Evolutionary conservation across 2,329 filamentous ascomycete genomes (phyloP), one percentile per base, ranked within the genome.

Genomic region (Colletotrichum musae): DNA sequence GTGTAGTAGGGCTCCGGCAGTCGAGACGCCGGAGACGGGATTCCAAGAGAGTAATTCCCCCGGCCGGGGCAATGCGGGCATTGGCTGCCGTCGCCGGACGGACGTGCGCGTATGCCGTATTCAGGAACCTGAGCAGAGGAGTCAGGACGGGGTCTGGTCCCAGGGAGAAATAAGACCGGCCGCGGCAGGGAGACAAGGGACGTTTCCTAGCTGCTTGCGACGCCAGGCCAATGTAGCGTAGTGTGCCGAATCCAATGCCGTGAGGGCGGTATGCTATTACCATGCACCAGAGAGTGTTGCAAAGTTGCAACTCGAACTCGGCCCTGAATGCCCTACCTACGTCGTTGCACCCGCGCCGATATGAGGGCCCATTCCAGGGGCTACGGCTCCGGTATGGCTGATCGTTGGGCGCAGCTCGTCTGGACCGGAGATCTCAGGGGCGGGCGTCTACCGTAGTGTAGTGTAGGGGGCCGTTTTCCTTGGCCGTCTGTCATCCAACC

Each of bases 11-110:
- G 50, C 64, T 47, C 66, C 66, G 66, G 66, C 62, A 69, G 66
- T 69, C 66, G 51, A 69, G 56, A 54, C 36, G n/a, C 56, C 62
- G 66, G 62, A n/a, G 43, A 52, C 66, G 66, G 66, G 36, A 66
- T 39, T 60, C 62, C 62, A 69, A 69, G 50, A 69, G 6, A 66
- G 66, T 32, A 66, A 57, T 61, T 66, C 18, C 56, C 52, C 66
- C 66, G 66, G 66, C 66, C 62, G 62, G 66, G 26, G 43, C 43
- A 66, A 39, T 36, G 56, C 66, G 50, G 56, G 56, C 56, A 69
- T 60, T 69, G 66, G 62, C 62, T 69, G 66, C 52, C 36, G 36
- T 15, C 57, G 21, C 58, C 16, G 52, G 43, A 53, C 18, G 51
- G 32, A 36, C 58, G 52, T 60, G 64, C 64, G 58, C 41, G 16